Conservation (phyloP, 202 grass and related monocot genomes). For the Cymbopogon flexuosus region DNA sequence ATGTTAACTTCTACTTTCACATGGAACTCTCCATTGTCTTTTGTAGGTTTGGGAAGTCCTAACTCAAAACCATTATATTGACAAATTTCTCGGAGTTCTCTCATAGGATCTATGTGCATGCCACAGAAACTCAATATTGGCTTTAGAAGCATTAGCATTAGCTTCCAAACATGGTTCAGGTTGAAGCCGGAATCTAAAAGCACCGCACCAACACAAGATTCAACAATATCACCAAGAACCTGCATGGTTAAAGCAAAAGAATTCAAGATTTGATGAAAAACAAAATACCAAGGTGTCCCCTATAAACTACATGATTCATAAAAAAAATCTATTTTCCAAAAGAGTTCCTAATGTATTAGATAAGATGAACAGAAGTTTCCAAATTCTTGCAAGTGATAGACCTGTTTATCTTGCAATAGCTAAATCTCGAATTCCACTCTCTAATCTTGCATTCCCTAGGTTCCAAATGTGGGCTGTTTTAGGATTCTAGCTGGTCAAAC, state of each 20-base stretch:
- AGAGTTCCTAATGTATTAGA: not conserved
- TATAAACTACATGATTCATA: not conserved
- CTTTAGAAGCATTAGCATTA: slow-evolving; percentile 69
- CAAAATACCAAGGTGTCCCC: slow-evolving; percentile 7
- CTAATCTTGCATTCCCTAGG: not conserved
- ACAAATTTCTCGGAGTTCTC: slow-evolving; percentile 83
- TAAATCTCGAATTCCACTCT: not conserved
- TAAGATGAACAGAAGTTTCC: not conserved
- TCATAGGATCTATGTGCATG: slow-evolving; percentile 64
- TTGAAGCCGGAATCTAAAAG: slow-evolving; percentile 81
- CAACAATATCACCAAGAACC: slow-evolving; percentile 95
- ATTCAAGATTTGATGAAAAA: slow-evolving; percentile 28
- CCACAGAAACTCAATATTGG: slow-evolving; percentile 59
- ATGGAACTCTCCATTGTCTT: slow-evolving; percentile 29
- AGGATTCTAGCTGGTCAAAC: not conserved
- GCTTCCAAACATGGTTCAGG: slow-evolving; percentile 62
- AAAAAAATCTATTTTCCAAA: slow-evolving; percentile 22
- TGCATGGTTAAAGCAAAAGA: slow-evolving; percentile 37
- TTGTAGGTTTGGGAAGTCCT: slow-evolving; percentile 54
- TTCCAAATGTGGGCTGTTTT: not conserved
- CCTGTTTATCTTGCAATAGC: not conserved
- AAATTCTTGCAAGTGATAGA: slow-evolving; percentile 9
- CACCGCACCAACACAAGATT: slow-evolving; percentile 90
- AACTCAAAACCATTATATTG: slow-evolving; percentile 53
- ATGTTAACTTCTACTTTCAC: slow-evolving; percentile 75